A percentile compares a stretch with the other conserved stretches of the same genome.
Evolutionary conservation across 2,329 filamentous ascomycete genomes (phyloP).

Genomic region (Endothia cerciana): DNA sequence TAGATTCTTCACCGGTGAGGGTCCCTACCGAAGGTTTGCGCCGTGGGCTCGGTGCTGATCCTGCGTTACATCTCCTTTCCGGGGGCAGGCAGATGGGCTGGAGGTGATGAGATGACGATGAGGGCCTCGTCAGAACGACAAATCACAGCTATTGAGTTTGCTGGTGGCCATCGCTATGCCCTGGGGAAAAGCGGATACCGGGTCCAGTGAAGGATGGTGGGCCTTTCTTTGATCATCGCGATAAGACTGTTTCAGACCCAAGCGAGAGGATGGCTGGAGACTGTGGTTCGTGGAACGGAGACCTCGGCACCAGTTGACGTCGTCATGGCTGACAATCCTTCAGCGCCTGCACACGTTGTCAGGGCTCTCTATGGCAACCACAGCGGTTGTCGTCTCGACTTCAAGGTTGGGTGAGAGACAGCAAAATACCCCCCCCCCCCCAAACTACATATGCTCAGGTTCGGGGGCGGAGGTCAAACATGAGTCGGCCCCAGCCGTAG

Average conservation of each 20-base stretch:
- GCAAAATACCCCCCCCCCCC: not conserved
- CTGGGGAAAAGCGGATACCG: conserved; percentile 1
- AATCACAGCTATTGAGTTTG: not conserved
- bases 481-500: conserved; percentile 12
- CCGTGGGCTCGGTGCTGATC: not conserved
- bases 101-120: not conserved
- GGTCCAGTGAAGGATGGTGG: not conserved
- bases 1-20: conserved; percentile 18
- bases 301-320: conserved; percentile 11
- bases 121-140: not conserved
- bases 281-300: conserved; percentile 26
- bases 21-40: not conserved
- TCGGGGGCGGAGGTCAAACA: conserved; percentile 18
- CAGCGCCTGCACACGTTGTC: not conserved
- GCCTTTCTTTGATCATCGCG: conserved; percentile 22
- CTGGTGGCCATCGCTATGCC: conserved; percentile 16
- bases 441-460: not conserved
- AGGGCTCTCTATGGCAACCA: not conserved
- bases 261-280: conserved; percentile 23
- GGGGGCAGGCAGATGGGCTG: not conserved
- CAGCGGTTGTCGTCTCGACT: not conserved
- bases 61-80: conserved; percentile 8
- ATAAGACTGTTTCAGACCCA: conserved; percentile 29
- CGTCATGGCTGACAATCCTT: not conserved
- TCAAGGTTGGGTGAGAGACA: not conserved